Conservation (phyloP, 257 asterid species). For the Solanum paucissectum region DNA sequence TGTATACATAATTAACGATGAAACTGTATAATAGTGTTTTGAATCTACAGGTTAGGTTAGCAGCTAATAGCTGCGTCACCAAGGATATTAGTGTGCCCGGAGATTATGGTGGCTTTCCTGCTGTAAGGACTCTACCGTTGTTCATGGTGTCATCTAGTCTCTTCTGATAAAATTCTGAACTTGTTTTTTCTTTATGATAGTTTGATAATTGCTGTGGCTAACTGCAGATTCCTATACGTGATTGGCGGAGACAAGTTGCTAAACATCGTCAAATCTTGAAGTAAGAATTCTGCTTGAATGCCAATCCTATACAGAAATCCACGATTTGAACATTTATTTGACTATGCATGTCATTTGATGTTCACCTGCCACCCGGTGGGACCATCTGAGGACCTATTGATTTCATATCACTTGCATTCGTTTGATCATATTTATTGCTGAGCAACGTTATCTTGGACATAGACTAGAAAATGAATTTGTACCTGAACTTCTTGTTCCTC, state of each 20-base stretch:
- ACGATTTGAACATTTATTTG: background rate
- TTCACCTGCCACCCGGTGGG: background rate
- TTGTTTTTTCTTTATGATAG: background rate
- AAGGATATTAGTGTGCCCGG: slow-evolving; percentile 73
- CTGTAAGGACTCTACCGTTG: slow-evolving; percentile 41
- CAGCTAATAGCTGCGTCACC: slow-evolving; percentile 78
- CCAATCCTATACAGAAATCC: background rate
- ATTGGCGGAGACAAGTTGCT: slow-evolving; percentile 76
- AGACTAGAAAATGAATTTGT: background rate
- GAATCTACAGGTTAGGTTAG: slow-evolving; percentile 63
- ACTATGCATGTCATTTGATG: background rate
- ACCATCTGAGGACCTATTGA: background rate
- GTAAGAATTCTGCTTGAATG: background rate
- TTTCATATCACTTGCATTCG: background rate
- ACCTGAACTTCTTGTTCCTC: background rate
- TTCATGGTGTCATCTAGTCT: background rate
- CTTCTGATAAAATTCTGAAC: background rate
- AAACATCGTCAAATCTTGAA: slow-evolving; percentile 28
- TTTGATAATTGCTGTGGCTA: background rate
- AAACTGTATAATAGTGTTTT: slow-evolving; percentile 2
- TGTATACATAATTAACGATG: background rate
- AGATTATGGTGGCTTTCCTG: slow-evolving; percentile 97
- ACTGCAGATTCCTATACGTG: slow-evolving; percentile 55
- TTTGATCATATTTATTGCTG: background rate
- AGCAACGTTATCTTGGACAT: background rate